These are phyloP conservation scores for Vitis rotundifolia DNA, from an alignment of 164 flowering plant genomes.

Conservation along the genomic window DNA sequence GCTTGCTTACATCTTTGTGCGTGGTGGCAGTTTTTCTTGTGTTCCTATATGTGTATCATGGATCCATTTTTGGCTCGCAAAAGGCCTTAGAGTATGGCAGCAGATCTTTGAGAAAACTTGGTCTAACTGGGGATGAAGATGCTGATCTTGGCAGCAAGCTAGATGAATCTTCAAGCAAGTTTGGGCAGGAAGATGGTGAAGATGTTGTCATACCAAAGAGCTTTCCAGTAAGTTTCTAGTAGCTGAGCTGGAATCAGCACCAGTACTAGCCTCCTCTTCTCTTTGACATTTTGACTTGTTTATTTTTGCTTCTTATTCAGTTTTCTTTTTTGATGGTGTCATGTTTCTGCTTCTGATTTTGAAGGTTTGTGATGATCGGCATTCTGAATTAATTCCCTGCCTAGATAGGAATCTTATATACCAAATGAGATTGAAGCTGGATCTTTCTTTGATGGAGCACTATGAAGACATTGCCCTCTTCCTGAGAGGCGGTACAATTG, in stretches of 20 bases:
- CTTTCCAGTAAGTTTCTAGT: conserved; percentile 16
- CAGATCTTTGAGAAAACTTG: conserved; percentile 64
- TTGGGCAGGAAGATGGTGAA: conserved; percentile 58
- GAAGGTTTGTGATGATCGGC: conserved; percentile 48
- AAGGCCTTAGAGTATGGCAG: conserved; percentile 69
- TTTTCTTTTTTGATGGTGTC: neutral
- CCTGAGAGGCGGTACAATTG: conserved; percentile 47
- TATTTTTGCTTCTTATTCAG: neutral
- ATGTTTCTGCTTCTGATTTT: neutral
- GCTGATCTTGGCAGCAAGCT: conserved; percentile 44
- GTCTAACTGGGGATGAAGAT: conserved; percentile 84
- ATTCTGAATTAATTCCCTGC: conserved; percentile 49
- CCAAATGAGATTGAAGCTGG: conserved; percentile 46
- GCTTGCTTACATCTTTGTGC: conserved; percentile 49
- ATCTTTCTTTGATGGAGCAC: conserved; percentile 50
- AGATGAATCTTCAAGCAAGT: conserved; percentile 45
- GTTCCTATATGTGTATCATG: conserved; percentile 61
- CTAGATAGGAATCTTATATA: conserved; percentile 41
- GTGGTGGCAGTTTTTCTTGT: conserved; percentile 46
- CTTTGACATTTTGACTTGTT: neutral
- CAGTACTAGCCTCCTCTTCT: neutral
- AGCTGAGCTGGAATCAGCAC: no score
- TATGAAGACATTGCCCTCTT: conserved; percentile 54
- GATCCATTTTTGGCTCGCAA: conserved; percentile 57
- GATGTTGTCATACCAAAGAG: conserved; percentile 59